A percentile compares a stretch with the other conserved stretches of the same genome.
Evolutionary conservation across 257 asterid species (phyloP).

Genomic region (Lavandula angustifolia): DNA sequence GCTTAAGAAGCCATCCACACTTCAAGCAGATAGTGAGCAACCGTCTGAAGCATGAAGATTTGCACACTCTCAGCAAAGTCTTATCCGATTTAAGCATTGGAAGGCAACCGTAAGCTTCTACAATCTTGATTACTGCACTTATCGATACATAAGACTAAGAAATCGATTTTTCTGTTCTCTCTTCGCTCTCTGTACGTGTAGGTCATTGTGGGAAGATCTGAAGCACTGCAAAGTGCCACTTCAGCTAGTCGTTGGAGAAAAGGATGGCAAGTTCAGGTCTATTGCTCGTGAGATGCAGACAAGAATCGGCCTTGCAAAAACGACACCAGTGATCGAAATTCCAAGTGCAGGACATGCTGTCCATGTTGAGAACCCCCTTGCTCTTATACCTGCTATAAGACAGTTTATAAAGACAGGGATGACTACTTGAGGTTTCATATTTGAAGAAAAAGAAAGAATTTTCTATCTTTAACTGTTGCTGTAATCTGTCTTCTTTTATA

Average conservation of each 20-base stretch:
- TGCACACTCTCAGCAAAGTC: slow-evolving; percentile 66
- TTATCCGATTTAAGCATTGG: slow-evolving; percentile 79
- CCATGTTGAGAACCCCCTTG: slow-evolving; percentile 90
- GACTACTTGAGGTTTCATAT: slow-evolving; percentile 7
- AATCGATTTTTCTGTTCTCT: slow-evolving; percentile 2
- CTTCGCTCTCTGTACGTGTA: slow-evolving; percentile 26
- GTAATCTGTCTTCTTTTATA: background rate
- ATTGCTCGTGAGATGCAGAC: slow-evolving; percentile 58
- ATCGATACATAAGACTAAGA: background rate
- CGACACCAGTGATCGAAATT: slow-evolving; percentile 53
- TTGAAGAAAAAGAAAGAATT: too few species aligned
- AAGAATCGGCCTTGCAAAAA: slow-evolving; percentile 38
- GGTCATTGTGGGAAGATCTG: slow-evolving; percentile 89
- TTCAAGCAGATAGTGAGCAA: slow-evolving; percentile 49
- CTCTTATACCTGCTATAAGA: slow-evolving; percentile 62
- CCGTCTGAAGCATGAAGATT: slow-evolving; percentile 69
- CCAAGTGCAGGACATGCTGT: slow-evolving; percentile 85
- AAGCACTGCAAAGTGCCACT: slow-evolving; percentile 66
- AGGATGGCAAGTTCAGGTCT: slow-evolving; percentile 72
- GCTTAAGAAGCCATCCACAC: slow-evolving; percentile 81
- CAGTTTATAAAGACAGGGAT: slow-evolving; percentile 48
- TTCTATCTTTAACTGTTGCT: too few species aligned
- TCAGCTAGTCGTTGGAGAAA: slow-evolving; percentile 76
- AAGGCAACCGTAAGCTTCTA: slow-evolving; percentile 78
- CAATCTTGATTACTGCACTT: background rate